These are phyloP conservation scores for Nakaseomyces kungkrabaensis DNA, from an alignment of 1,139 yeast species.

Conservation along the genomic window DNA sequence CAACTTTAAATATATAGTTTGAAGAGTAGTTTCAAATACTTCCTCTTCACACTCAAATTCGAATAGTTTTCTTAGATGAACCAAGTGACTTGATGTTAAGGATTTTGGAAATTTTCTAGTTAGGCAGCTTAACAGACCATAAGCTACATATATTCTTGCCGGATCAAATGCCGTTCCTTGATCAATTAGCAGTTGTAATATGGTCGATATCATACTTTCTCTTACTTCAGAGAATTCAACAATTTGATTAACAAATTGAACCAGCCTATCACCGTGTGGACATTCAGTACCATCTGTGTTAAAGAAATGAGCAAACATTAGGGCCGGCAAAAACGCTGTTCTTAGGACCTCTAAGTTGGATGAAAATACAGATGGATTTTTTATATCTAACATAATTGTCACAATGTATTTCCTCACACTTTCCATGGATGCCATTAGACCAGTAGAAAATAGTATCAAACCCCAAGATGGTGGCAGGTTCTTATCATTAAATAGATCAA, in stretches of 20 bases:
- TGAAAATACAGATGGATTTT: slow-evolving; percentile 41
- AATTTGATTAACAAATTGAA: slow-evolving; percentile 40
- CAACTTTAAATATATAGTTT: slow-evolving; percentile 41
- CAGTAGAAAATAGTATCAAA: slow-evolving; percentile 60
- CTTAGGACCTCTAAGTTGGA: slow-evolving; percentile 38
- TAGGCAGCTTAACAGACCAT: slow-evolving; percentile 51
- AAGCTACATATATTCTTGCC: slow-evolving; percentile 51
- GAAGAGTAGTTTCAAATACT: slow-evolving; percentile 41
- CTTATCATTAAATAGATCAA: slow-evolving; percentile 42
- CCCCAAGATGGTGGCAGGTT: slow-evolving; percentile 66
- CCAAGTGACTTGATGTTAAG: slow-evolving; percentile 28
- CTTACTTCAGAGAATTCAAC: slow-evolving; percentile 30
- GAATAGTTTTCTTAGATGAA: slow-evolving; percentile 37
- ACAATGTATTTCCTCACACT: slow-evolving; percentile 62
- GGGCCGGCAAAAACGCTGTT: slow-evolving; percentile 47
- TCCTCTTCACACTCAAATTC: slow-evolving; percentile 52
- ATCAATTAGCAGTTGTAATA: slow-evolving; percentile 40
- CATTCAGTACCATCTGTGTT: slow-evolving; percentile 35
- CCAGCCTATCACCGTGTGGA: slow-evolving; percentile 46
- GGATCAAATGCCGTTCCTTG: slow-evolving; percentile 56
- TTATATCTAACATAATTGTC: slow-evolving; percentile 44
- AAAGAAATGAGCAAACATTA: slow-evolving; percentile 59
- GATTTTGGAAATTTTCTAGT: slow-evolving; percentile 26
- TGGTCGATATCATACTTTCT: slow-evolving; percentile 25
- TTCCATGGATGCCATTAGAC: slow-evolving; percentile 70